phyloP scores from a whole-genome alignment of 1,284 basidiomycete genomes.

The Leccinum angustisporum region DNA sequence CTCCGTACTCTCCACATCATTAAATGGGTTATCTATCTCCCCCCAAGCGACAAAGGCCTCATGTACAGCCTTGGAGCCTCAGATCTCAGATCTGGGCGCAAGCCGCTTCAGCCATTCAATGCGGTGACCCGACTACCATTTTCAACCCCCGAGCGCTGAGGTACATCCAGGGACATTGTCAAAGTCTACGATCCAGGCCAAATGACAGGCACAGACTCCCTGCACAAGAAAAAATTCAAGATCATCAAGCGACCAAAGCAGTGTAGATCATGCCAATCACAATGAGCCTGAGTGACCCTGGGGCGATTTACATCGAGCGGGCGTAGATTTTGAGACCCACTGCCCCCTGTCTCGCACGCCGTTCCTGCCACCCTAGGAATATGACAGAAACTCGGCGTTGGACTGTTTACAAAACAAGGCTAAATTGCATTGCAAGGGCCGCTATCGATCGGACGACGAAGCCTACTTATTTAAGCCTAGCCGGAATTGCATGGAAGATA shows the following conservation, averaged over 20 bases:
- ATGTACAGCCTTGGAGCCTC: background rate
- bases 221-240: background rate
- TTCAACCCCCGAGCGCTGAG: background rate
- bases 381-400: background rate
- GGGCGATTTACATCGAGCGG: background rate
- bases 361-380: background rate
- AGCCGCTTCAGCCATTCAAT: background rate
- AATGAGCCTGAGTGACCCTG: background rate
- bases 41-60: background rate
- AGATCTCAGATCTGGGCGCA: background rate
- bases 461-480: background rate
- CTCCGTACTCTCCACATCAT: background rate
- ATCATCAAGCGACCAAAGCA: background rate
- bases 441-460: background rate
- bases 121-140: background rate
- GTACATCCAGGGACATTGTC: background rate
- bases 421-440: background rate
- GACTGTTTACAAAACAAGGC: background rate
- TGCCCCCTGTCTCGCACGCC: background rate
- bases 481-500: background rate
- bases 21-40: background rate
- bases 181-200: background rate
- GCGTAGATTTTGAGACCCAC: background rate
- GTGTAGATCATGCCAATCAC: background rate
- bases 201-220: background rate